A percentile compares a stretch with the other conserved stretches of the same genome.
Evolutionary conservation across 2,329 filamentous ascomycete genomes (phyloP).

Genomic region (Phyllosticta paracitricarpa): DNA sequence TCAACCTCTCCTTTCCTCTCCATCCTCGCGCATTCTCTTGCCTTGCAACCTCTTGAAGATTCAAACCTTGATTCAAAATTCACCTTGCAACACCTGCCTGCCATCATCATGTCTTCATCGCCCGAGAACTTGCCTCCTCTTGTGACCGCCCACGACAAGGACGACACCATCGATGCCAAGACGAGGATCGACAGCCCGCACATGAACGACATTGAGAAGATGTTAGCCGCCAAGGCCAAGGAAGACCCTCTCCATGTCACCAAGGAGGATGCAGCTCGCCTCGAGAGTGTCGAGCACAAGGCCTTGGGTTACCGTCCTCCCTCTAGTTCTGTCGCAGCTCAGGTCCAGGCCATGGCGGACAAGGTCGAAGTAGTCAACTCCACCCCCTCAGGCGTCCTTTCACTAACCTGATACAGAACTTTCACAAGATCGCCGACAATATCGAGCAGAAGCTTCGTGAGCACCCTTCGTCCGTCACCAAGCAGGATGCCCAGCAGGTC

Average conservation of each 20-base stretch:
- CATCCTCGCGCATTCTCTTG: neutral
- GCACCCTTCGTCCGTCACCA: constrained; percentile 19
- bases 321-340: neutral
- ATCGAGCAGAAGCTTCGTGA: constrained; percentile 17
- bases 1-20: neutral
- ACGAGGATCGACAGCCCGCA: neutral
- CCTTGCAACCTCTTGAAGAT: neutral
- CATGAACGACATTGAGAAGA: neutral
- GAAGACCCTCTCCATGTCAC: constrained; percentile 21
- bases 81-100: neutral
- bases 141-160: neutral
- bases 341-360: constrained; percentile 4
- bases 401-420: neutral
- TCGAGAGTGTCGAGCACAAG: constrained; percentile 12
- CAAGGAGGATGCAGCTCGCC: constrained; percentile 21
- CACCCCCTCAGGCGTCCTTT: neutral
- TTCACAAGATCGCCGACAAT: neutral
- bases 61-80: neutral
- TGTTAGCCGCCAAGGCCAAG: constrained; percentile 14
- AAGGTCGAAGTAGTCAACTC: constrained; percentile 9
- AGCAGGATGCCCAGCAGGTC: constrained; percentile 22
- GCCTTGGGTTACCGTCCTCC: constrained; percentile 1
- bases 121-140: neutral
- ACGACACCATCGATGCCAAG: neutral
- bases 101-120: neutral